Evolutionary conservation across 805 yeast species (phyloP).

Genomic region (Zygosaccharomyces bailii): DNA sequence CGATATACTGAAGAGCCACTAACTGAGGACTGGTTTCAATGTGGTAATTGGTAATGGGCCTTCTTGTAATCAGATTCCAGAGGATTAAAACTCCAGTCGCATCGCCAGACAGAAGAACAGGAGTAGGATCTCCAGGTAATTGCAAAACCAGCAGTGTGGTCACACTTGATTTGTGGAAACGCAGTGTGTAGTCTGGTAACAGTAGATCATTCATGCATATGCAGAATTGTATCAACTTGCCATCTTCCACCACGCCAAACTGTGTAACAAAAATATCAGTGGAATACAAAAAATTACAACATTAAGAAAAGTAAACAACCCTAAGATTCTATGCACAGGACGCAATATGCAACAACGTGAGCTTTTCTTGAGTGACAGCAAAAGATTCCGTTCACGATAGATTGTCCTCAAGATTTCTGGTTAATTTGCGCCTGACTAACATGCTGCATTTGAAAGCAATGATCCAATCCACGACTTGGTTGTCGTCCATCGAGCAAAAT

Average conservation of each 20-base stretch:
- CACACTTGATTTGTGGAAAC: constrained; percentile 23
- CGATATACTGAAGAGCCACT: constrained; percentile 18
- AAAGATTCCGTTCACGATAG: neutral
- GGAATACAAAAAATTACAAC: neutral
- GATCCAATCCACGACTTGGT: constrained; percentile 27
- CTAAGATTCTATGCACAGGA: neutral
- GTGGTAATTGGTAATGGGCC: constrained; percentile 19
- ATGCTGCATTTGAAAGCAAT: constrained; percentile 24
- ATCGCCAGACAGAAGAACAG: constrained; percentile 30
- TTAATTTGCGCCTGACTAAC: constrained; percentile 15
- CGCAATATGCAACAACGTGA: no score
- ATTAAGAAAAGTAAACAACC: neutral
- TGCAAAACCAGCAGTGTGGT: constrained; percentile 15
- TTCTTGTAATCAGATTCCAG: constrained; percentile 33
- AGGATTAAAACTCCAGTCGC: constrained; percentile 22
- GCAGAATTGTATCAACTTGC: neutral
- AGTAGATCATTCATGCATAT: constrained; percentile 7
- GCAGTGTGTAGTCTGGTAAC: constrained; percentile 18
- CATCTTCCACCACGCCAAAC: no score
- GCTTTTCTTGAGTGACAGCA: no score
- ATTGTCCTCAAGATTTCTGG: neutral
- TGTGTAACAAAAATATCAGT: neutral
- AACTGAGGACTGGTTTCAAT: constrained; percentile 18
- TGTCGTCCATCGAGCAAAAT: constrained; percentile 20
- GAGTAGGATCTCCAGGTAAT: constrained; percentile 9